phyloP scores from a whole-genome alignment of 2,329 filamentous ascomycete genomes.

The Trichophyton verrucosum region DNA sequence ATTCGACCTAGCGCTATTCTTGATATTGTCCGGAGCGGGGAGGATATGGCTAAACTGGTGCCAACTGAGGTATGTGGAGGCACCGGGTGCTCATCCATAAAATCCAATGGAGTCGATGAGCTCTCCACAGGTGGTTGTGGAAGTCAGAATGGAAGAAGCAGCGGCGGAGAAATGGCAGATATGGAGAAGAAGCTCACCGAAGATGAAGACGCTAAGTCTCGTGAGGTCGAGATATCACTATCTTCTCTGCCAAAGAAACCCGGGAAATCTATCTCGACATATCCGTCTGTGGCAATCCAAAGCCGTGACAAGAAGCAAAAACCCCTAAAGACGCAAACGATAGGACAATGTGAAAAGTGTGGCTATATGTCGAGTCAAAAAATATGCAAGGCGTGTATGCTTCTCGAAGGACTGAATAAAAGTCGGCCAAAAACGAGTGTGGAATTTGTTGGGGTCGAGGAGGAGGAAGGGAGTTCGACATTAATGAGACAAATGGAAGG shows the following conservation, averaged over 20 bases:
- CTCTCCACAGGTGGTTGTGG: slow-evolving; percentile 57
- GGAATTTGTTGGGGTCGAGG: slow-evolving; percentile 34
- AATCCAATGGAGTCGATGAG: slow-evolving; percentile 40
- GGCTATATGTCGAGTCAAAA: slow-evolving; percentile 93
- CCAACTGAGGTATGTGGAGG: slow-evolving; percentile 43
- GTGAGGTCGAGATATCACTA: slow-evolving; percentile 55
- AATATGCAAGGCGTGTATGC: slow-evolving; percentile 83
- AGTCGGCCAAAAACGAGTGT: slow-evolving; percentile 39
- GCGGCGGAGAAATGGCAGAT: slow-evolving; percentile 65
- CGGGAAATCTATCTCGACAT: slow-evolving; percentile 7
- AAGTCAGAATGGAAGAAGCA: slow-evolving; percentile 51
- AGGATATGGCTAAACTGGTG: slow-evolving; percentile 89
- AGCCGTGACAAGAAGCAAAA: slow-evolving; percentile 19
- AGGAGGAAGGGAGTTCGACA: slow-evolving; percentile 41
- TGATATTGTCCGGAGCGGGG: slow-evolving; percentile 86
- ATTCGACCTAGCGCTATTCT: slow-evolving; percentile 88
- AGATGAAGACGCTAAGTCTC: slow-evolving; percentile 47
- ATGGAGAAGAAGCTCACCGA: slow-evolving; percentile 63
- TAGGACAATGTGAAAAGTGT: slow-evolving; percentile 75
- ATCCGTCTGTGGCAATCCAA: slow-evolving; percentile 11
- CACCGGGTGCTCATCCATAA: slow-evolving; percentile 9
- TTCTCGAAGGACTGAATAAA: slow-evolving; percentile 86
- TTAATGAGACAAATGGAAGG: slow-evolving; percentile 40
- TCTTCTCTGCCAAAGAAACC: slow-evolving; percentile 9
- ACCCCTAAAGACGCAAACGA: slow-evolving; percentile 45